Evolutionary conservation across 106 monocot species (phyloP).

Genomic region (Dactylorhiza incarnata): DNA sequence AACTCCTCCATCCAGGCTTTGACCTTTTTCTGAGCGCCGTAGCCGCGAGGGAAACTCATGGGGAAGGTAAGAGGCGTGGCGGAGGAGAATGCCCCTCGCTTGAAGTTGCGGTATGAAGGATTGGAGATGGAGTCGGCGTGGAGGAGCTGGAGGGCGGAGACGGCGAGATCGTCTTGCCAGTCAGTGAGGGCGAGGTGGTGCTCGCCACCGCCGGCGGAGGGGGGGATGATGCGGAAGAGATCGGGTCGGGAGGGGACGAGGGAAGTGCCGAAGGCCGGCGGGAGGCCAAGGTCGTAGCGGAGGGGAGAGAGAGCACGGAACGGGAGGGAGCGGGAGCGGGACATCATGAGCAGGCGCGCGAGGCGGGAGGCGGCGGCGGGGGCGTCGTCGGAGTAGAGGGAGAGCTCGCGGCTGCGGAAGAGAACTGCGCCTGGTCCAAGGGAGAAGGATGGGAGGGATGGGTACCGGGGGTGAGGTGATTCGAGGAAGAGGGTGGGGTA

Average conservation of each 20-base stretch:
- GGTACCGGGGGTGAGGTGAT: conserved; percentile 53
- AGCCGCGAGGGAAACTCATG: conserved; percentile 65
- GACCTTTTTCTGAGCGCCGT: conserved; percentile 70
- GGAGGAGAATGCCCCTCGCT: conserved; percentile 15
- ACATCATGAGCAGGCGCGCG: conserved; percentile 47
- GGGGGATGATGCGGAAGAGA: conserved; percentile 21
- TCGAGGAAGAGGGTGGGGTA: conserved; percentile 80
- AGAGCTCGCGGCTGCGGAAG: conserved; percentile 38
- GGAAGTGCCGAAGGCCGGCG: conserved; percentile 29
- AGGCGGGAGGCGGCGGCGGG: conserved; percentile 27
- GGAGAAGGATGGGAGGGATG: conserved; percentile 63
- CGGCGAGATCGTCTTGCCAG: conserved; percentile 33
- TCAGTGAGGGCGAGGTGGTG: conserved; percentile 23
- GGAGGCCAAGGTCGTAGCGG: conserved; percentile 59
- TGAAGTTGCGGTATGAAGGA: conserved; percentile 37
- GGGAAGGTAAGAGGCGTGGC: conserved; percentile 42
- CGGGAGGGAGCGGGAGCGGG: conserved; percentile 40
- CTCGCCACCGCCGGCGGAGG: conserved; percentile 12
- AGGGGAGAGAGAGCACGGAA: conserved; percentile 31
- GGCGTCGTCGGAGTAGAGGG: conserved; percentile 14
- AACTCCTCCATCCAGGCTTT: conserved; percentile 94
- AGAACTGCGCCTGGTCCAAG: conserved; percentile 37
- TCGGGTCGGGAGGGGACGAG: conserved; percentile 20
- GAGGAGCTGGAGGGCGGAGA: conserved; percentile 48
- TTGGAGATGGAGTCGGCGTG: conserved; percentile 15